phyloP scores from a whole-genome alignment of 148 eudicot genomes.

The Hydrangea macrophylla region DNA sequence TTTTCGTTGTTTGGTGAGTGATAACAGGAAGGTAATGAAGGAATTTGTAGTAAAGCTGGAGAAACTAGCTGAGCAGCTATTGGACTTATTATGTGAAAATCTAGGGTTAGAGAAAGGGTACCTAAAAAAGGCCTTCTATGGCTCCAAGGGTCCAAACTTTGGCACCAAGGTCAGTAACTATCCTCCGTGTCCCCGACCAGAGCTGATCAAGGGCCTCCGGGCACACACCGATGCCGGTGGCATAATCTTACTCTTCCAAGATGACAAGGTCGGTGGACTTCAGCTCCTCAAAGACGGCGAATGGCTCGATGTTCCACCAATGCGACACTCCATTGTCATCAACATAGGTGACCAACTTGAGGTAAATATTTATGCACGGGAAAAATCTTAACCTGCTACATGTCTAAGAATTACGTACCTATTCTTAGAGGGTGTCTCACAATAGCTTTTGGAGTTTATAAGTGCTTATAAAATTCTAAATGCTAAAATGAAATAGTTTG shows the following conservation, averaged over 20 bases:
- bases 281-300: conserved; percentile 82
- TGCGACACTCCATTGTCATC: conserved; percentile 83
- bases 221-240: conserved; percentile 99
- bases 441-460: too few relatives aligned
- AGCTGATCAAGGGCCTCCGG: conserved; percentile 83
- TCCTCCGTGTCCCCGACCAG: conserved; percentile 89
- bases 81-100: conserved; percentile 85
- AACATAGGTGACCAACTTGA: conserved; percentile 93
- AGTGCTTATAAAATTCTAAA: too few relatives aligned
- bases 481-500: too few relatives aligned
- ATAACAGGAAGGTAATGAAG: conserved; percentile 65
- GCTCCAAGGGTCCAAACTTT: conserved; percentile 76
- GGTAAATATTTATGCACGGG: conserved; percentile 49
- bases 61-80: conserved; percentile 57
- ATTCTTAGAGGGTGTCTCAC: too few relatives aligned
- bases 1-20: too few relatives aligned
- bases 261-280: conserved; percentile 79
- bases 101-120: conserved; percentile 84
- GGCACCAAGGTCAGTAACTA: conserved; percentile 95
- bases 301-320: conserved; percentile 93
- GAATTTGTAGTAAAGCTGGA: conserved; percentile 71
- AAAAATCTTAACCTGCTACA: too few relatives aligned
- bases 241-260: conserved; percentile 81
- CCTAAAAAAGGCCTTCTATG: conserved; percentile 68
- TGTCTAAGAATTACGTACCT: too few relatives aligned